phyloP scores from a whole-genome alignment of 371 early-diverging fungal genomes.

The Mortierella sp. region DNA sequence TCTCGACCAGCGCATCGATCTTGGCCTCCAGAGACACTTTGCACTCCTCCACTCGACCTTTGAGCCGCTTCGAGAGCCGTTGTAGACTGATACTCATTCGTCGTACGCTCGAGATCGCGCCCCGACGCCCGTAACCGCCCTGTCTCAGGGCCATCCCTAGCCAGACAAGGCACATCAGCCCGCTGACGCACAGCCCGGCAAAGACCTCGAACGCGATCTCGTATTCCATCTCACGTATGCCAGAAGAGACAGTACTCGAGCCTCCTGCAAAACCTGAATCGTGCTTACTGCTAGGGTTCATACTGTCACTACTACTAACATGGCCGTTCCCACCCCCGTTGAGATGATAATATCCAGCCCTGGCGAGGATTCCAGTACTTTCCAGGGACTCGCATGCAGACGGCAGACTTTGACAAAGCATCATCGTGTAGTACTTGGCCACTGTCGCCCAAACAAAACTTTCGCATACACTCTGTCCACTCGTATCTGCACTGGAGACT shows the following conservation, averaged over 20 bases:
- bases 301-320: background rate
- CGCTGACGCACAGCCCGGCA: constrained; percentile 29
- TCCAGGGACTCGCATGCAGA: too few relatives aligned
- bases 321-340: too few relatives aligned
- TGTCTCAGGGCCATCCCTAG: constrained; percentile 25
- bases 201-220: constrained; percentile 34
- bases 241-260: background rate
- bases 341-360: too few relatives aligned
- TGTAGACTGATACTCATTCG: constrained; percentile 11
- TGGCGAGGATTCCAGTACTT: too few relatives aligned
- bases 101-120: constrained; percentile 8
- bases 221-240: constrained; percentile 47
- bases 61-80: constrained; percentile 12
- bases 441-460: too few relatives aligned
- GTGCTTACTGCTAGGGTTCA: background rate
- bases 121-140: constrained; percentile 1
- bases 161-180: constrained; percentile 33
- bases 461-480: too few relatives aligned
- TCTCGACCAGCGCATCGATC: constrained; percentile 18
- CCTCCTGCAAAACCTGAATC: background rate
- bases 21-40: background rate
- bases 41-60: constrained; percentile 7
- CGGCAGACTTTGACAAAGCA: too few relatives aligned
- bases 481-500: too few relatives aligned
- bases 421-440: too few relatives aligned